A percentile compares a stretch with the other conserved stretches of the same genome.
phyloP scores from a whole-genome alignment of 257 asterid species.

The Plectranthus barbatus region DNA sequence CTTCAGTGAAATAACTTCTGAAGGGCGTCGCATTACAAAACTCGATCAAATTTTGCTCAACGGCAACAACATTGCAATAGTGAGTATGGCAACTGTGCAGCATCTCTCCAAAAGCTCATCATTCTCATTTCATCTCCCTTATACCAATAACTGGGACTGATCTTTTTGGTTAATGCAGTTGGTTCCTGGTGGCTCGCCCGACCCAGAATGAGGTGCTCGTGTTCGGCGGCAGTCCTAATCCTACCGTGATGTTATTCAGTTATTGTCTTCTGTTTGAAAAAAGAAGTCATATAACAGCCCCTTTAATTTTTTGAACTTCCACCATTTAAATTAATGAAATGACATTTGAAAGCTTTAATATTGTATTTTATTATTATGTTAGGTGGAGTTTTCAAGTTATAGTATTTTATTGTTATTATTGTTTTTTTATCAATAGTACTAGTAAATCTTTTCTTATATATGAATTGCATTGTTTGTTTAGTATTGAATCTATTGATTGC shows the following conservation, averaged over 20 bases:
- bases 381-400: too few relatives aligned
- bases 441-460: too few relatives aligned
- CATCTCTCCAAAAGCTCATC: not conserved
- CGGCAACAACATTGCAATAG: slow-evolving; percentile 95
- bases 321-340: too few relatives aligned
- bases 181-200: slow-evolving; percentile 33
- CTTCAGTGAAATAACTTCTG: slow-evolving; percentile 84
- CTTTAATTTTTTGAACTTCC: too few relatives aligned
- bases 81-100: slow-evolving; percentile 25
- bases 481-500: too few relatives aligned
- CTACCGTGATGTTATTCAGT: not conserved
- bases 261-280: too few relatives aligned
- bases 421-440: too few relatives aligned
- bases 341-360: too few relatives aligned
- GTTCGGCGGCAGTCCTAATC: not conserved
- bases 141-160: not conserved
- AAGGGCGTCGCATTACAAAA: slow-evolving; percentile 86
- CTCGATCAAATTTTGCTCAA: slow-evolving; percentile 89
- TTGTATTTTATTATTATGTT: too few relatives aligned
- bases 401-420: too few relatives aligned
- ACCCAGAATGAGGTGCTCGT: slow-evolving; percentile 18
- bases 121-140: not conserved
- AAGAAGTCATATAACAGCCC: not conserved
- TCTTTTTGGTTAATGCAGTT: slow-evolving; percentile 13
- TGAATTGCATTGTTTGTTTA: too few relatives aligned